Evolutionary conservation across 2,329 filamentous ascomycete genomes (phyloP), one percentile per base, ranked within the genome.

Genomic region (Cladosporium phlei): DNA sequence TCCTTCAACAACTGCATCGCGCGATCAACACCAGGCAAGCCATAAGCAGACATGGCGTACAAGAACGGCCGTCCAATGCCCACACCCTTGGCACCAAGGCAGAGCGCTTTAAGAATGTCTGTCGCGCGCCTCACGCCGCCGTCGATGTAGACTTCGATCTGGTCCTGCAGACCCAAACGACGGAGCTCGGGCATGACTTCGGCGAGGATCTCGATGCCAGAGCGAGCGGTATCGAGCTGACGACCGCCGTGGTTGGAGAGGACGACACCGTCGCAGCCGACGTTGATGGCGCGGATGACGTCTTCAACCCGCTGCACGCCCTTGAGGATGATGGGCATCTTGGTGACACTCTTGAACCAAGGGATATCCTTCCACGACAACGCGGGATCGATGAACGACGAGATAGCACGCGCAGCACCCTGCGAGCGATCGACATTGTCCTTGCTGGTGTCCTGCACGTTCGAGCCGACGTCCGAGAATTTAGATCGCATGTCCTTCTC

Each of bases 401-500:
- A 95, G 61, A 98, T 98, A 52, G 93, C 93, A 52, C 93, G 82
- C 5, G 93, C 91, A 2, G 91, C 93, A 40, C 93, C 93, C 72
- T 98, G 93, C 14, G 82, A 86, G 52, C 82, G 88, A 68, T 97
- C 90, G 16, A 91, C 88, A 45, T 76, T 68, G 49, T 83, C 76
- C 40, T 86, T 87, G 35, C 69, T 70, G 10, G 72, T 73, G 48
- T 69, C 69, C 69, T 97, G 93, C 11, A 97, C 88, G 61, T 82
- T 86, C 21, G 85, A 86, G 7, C 90, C 91, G 11, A 79, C 78
- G 57, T 95, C 91, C 16, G 55, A 58, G 55, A 67, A 67, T 69
- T 97, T 97, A 55, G 79, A 80, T 29, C 93, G 86, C 93, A 97
- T 97, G 66, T 97, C 93, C 73, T 97, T 98, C 69, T 98, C 93